Base-by-base conservation (phyloP, 2,329 filamentous ascomycete genomes). In the Zarea fungicola region DNA sequence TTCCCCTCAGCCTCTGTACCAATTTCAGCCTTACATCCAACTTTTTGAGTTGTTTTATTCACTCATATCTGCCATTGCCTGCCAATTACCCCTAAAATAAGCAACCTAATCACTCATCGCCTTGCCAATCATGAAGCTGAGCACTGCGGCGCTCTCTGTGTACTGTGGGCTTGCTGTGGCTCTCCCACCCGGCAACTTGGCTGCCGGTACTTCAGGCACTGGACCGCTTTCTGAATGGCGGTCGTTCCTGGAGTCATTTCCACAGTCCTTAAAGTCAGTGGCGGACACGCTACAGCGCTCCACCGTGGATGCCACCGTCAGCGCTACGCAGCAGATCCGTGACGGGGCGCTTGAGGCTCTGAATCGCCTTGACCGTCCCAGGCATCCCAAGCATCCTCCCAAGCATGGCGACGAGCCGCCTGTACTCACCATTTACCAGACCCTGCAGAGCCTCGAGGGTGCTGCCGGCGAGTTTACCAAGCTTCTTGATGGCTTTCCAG, bases 381-480 rank as follows among this genome's bases (percentile, higher is more conserved):
- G 39, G 19, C 37, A 49, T 26, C 25, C 21, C 43, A 39, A 44
- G 49, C 44, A 28, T 5, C 36, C 51, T 36, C 72, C 79, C 6
- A 85, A 89, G 61, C n/a, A n/a, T n/a, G n/a, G n/a, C n/a, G n/a
- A n/a, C n/a, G n/a, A n/a, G n/a, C n/a, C n/a, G n/a, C n/a, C n/a
- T n/a, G n/a, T n/a, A n/a, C 69, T 77, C 61, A 95, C 89, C 18
- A 79, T 95, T 37, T 95, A 91, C 67, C 74, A 95, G 65, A 70
- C 91, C 52, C 88, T 96, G 65, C 72, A 78, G n/a, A 71, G 78
- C 58, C 85, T 79, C 70, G 86, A 90, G 59, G 78, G 88, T 67
- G 91, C 88, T 1, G n/a, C n/a, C n/a, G 86, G 80, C 42, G 86
- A 84, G 65, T 84, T 96, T 37, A 82, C 85, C 23, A 79, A 85